These are phyloP conservation scores for Mycena capillaripes DNA, from an alignment of 768 basidiomycete genomes.

Conservation along the genomic window DNA sequence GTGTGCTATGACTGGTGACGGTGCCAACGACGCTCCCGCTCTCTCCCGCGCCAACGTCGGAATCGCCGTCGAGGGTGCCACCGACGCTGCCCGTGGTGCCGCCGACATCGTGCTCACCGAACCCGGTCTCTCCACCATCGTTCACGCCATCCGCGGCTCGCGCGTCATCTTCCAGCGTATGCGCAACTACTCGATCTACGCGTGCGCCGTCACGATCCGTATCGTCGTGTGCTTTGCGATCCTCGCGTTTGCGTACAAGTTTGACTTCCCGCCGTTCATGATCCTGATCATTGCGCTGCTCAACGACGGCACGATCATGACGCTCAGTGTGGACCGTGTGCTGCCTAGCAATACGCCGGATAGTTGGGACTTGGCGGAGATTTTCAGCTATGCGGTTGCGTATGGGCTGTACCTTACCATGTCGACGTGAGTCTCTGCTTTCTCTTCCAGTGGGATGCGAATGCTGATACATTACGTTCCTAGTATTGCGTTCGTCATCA, in stretches of 20 bases:
- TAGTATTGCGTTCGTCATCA: constrained; percentile 83
- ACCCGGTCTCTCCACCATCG: constrained; percentile 98
- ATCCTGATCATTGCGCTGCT: constrained; percentile 96
- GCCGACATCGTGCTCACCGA: constrained; percentile 98
- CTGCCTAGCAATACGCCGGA: constrained; percentile 94
- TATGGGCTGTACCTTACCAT: constrained; percentile 95
- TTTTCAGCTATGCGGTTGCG: constrained; percentile 94
- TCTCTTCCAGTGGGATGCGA: constrained; percentile 30
- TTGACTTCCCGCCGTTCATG: constrained; percentile 99
- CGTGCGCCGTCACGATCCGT: constrained; percentile 97
- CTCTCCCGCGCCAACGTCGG: constrained; percentile 98
- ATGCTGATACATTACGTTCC: neutral
- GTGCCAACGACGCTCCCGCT: constrained; percentile 98
- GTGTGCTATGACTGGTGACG: constrained; percentile 99
- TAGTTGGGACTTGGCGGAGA: constrained; percentile 96
- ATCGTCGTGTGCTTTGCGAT: constrained; percentile 98
- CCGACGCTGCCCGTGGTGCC: constrained; percentile 97
- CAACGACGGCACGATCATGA: constrained; percentile 99
- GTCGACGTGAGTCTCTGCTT: constrained; percentile 77
- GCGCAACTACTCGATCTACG: constrained; percentile 99
- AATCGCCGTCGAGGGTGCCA: constrained; percentile 99
- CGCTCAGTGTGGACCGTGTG: constrained; percentile 95
- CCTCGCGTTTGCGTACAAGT: constrained; percentile 95
- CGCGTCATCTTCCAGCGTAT: constrained; percentile 99
- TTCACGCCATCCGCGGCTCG: constrained; percentile 98